Evolutionary conservation across 768 basidiomycete genomes (phyloP), one percentile per base, ranked within the genome.

Genomic region (Punctularia strigosozonata): DNA sequence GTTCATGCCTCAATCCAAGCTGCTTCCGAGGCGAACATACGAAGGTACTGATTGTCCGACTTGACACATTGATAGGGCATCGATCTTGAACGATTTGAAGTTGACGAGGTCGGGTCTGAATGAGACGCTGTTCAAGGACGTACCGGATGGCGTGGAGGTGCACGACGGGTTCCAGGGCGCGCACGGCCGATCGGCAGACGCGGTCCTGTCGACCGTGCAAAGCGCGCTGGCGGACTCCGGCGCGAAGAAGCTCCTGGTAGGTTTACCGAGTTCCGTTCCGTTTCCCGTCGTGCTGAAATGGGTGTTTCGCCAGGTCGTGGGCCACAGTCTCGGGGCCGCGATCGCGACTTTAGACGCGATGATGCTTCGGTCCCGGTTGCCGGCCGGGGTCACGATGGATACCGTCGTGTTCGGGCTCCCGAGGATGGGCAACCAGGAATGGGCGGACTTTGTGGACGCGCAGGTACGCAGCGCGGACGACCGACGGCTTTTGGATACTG

Each of bases 251-350:
- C 54, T 58, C 10, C 34, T 54, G 22, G 42, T 46, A 4, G 46
- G 39, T 39, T 8, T 37, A 15, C 32, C 18, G 20, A 13, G 32
- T 36, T 25, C n/a, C 31, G 31, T n/a, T n/a, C n/a, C n/a, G n/a
- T n/a, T 28, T 28, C 15, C 26, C 26, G 26, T 39, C 7, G 24
- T 7, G 12, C 39, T 42, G 24, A 23, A 31, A 12, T 39, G 41
- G 8, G 40, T 17, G 6, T 17, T 25, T 17, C 40, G 45, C 22
- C 39, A 37, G 1, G 15, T 36, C n/a, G 26, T 43, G 35, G 49
- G 58, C 10, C 57, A 57, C 45, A 48, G 49, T 15, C 46, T 58
- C 19, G 59, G 58, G 8, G 58, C 57, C 6, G 59, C 59, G 0
- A 44, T 61, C 21, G 55, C 58, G 3, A 46, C 52, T 6, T 44